phyloP scores from a whole-genome alignment of 345 rosid genomes.

The Corymbia maculata region DNA sequence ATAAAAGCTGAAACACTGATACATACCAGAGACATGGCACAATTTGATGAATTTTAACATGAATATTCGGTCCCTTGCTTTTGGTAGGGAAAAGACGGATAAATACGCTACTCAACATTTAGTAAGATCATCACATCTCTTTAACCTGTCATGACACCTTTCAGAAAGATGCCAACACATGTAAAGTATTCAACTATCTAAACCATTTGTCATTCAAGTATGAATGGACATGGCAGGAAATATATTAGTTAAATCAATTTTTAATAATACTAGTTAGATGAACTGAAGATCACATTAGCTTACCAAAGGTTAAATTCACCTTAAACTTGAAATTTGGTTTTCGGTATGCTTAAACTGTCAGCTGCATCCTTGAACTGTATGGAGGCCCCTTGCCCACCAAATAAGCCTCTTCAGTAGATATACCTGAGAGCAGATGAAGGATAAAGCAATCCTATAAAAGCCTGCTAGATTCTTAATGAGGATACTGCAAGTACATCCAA shows the following conservation, averaged over 20 bases:
- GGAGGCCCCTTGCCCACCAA: not conserved
- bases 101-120: not conserved
- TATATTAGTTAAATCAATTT: not conserved
- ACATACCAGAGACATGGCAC: not conserved
- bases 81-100: not conserved
- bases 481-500: not conserved
- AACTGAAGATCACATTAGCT: not conserved
- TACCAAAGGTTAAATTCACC: not conserved
- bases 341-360: not conserved
- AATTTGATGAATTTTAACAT: not conserved
- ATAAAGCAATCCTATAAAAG: not conserved
- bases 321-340: not conserved
- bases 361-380: not conserved
- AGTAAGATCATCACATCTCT: not conserved
- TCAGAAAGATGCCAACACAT: not conserved
- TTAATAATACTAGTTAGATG: not conserved
- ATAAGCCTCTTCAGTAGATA: not conserved
- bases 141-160: not conserved
- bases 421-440: not conserved
- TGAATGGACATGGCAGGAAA: not conserved
- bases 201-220: not conserved
- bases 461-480: not conserved
- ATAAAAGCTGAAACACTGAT: not conserved
- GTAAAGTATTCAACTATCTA: not conserved
- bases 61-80: not conserved